Base-by-base conservation (phyloP, 2,329 filamentous ascomycete species). In the Curvularia sp. region DNA sequence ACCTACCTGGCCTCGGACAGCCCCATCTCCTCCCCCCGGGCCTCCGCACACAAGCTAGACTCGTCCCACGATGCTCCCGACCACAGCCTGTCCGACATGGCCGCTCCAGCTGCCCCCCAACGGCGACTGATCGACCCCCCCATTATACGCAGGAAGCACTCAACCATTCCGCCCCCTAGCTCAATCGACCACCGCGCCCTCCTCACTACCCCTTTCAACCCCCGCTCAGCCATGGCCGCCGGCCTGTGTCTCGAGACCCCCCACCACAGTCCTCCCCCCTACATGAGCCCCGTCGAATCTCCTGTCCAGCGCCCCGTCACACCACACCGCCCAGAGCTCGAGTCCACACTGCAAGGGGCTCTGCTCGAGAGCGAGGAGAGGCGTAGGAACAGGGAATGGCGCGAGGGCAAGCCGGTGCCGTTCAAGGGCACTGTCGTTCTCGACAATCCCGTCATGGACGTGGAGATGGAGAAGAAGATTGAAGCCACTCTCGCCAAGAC, bases 401-500 rank as follows among this genome's bases (percentile, higher is more conserved):
- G 81, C 28, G 73, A 80, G 66, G 81, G 81, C 18, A 80, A 82
- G 57, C 79, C 80, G 5, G 78, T 81, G 67, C 75, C 76, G 64
- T 60, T 78, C 74, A 67, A 74, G 69, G 57, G 74, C 74, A 65
- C 71, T 66, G 63, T 72, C 63, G 57, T 64, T 49, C 60, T 77
- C 41, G 77, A 79, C 38, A 80, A 78, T 58, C 69, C 77, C 12
- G 80, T 77, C 66, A 73, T 77, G 55, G 81, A 81, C 43, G 73
- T 78, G 33, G 80, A 81, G 47, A 82, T 88, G 24, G 86, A 88
- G 54, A 86, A 85, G 72, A 84, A 85, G 43, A 88, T 89, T 60
- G 85, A 88, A 72, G 87, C 86, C 18, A 87, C 85, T 30, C 71
- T 89, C 57, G 80, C 85, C 41, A 86, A 86, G 64, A 78, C 81